These are phyloP conservation scores for Protoeuglena noctilucae DNA, from an alignment of 139 green algal species.

Conservation along the genomic window DNA sequence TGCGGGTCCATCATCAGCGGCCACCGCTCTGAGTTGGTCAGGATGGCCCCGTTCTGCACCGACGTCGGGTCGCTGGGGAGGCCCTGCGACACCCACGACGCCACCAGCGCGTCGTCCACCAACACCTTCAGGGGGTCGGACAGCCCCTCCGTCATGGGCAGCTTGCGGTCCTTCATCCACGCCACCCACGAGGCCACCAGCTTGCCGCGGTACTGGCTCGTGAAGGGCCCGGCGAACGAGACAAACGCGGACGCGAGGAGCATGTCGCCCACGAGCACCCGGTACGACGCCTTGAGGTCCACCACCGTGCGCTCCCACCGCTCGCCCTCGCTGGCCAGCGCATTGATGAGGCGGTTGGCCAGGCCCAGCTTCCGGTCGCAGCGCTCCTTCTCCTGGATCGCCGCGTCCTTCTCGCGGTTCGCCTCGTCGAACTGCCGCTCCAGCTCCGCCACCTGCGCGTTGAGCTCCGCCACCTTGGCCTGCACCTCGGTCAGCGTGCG, in stretches of 20 bases:
- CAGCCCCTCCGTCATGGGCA: slow-evolving; percentile 63
- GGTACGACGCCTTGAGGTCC: slow-evolving; percentile 51
- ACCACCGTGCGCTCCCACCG: slow-evolving; percentile 59
- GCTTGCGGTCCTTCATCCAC: slow-evolving; percentile 41
- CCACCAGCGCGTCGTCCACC: slow-evolving; percentile 56
- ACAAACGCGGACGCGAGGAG: slow-evolving; percentile 52
- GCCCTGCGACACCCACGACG: slow-evolving; percentile 51
- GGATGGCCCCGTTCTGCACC: slow-evolving; percentile 61
- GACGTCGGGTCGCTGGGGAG: slow-evolving; percentile 55
- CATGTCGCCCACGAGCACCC: slow-evolving; percentile 51
- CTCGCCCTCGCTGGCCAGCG: slow-evolving; percentile 55
- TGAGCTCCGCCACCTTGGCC: slow-evolving; percentile 52
- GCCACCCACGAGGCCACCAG: slow-evolving; percentile 51
- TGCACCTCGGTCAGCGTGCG: slow-evolving; percentile 34
- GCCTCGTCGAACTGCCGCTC: slow-evolving; percentile 59
- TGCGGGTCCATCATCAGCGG: slow-evolving; percentile 74
- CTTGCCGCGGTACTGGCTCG: slow-evolving; percentile 39
- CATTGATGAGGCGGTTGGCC: slow-evolving; percentile 70
- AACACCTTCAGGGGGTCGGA: slow-evolving; percentile 49
- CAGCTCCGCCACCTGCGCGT: slow-evolving; percentile 52
- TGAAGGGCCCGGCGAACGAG: slow-evolving; percentile 57
- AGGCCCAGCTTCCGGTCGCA: slow-evolving; percentile 64
- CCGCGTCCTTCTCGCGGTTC: slow-evolving; percentile 58
- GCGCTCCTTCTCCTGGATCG: slow-evolving; percentile 52
- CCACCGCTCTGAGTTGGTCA: slow-evolving; percentile 64